Base-by-base conservation (phyloP, 2,329 filamentous ascomycete genomes). In the Epichloe coenophiala region DNA sequence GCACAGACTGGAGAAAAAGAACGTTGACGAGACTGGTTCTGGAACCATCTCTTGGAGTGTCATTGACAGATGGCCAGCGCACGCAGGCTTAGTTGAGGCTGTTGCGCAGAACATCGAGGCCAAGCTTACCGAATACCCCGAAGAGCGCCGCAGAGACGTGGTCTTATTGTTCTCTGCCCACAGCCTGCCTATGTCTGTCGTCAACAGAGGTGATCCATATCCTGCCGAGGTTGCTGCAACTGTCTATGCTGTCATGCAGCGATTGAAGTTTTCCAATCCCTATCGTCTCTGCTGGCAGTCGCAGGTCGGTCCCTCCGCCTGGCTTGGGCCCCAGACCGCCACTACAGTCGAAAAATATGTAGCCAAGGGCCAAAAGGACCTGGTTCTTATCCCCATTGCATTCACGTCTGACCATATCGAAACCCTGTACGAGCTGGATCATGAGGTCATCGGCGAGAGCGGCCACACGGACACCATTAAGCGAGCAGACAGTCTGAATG, bases 321-420 rank as follows among this genome's bases (percentile, higher is more conserved):
- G 93, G 93, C 76, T 98, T 8, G 93, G 93, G 21, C 90, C 93
- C 11, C 93, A 98, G 67, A 98, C 93, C 0, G 83, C 84, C 53
- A 81, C 84, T 57, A 91, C 90, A 0, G 93, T 98, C 11, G 82
- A 90, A 63, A 78, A 88, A 53, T 94, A 96, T 63, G 82, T 97
- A 57, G 81, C 86, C 63, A 89, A 93, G 68, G 93, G 91, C 1
- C 87, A 96, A 62, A 95, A 84, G 50, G 89, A 98, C 63, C 75
- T 98, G 50, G 75, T 96, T 1, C 75, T 98, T 6, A 88, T 98
- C 51, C 93, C 93, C 0, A 94, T 98, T 57, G 93, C 93, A 5
- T 98, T 98, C 65, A 98, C 93, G 0, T 95, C 88, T n/a, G 93
- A 98, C 61, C 93, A 98, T 64, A 98, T 98, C 58, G 93, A 98